phyloP scores from a whole-genome alignment of 208 protist genomes.

The Wallacemonas sp. region DNA sequence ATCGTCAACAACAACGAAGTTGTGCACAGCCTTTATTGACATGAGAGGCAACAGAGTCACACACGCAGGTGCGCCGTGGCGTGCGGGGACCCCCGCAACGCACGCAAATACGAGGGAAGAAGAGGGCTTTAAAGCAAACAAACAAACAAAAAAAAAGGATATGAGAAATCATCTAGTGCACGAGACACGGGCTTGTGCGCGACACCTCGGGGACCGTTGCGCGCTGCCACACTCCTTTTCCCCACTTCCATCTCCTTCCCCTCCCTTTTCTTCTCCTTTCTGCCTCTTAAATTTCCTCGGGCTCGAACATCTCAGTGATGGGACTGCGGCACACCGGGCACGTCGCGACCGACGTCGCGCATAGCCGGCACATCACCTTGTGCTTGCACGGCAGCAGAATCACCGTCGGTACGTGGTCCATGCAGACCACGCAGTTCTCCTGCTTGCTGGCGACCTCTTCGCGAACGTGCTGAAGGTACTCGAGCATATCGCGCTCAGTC shows the following conservation, averaged over 20 bases:
- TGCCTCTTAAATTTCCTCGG: slow-evolving; percentile 52
- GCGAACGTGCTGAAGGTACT: slow-evolving; percentile 83
- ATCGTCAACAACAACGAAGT: too few species aligned
- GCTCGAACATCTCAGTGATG: slow-evolving; percentile 83
- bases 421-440: slow-evolving; percentile 83
- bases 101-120: neutral
- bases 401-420: slow-evolving; percentile 76
- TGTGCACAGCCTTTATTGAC: too few species aligned
- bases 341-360: slow-evolving; percentile 39
- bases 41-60: too few species aligned
- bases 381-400: slow-evolving; percentile 85
- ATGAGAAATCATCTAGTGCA: neutral
- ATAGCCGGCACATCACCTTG: slow-evolving; percentile 77
- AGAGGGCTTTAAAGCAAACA: neutral
- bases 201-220: too few species aligned
- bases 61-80: too few species aligned
- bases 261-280: slow-evolving; percentile 3
- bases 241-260: neutral
- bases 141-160: slow-evolving; percentile 10
- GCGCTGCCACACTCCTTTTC: slow-evolving; percentile 5
- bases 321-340: slow-evolving; percentile 78
- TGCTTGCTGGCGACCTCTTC: slow-evolving; percentile 66
- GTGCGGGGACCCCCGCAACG: too few species aligned
- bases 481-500: slow-evolving; percentile 76
- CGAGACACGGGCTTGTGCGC: neutral